A percentile compares a stretch with the other conserved stretches of the same genome.
These are phyloP conservation scores for Polyporus arcularius DNA, from an alignment of 768 basidiomycete genomes.

Conservation along the genomic window DNA sequence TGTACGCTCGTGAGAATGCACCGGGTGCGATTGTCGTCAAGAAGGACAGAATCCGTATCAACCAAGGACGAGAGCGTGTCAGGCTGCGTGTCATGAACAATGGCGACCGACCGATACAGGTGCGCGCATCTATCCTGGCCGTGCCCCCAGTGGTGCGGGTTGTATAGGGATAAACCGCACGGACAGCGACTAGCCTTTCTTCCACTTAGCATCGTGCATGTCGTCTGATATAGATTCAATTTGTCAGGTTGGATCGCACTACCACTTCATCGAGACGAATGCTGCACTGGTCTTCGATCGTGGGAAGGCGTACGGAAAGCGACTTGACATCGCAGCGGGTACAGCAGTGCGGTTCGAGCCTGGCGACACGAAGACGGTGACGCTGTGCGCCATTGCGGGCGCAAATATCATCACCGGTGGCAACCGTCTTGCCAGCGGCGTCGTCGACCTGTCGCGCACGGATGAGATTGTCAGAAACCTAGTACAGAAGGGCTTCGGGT, in stretches of 20 bases:
- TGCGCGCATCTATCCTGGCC: conserved; percentile 30
- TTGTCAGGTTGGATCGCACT: conserved; percentile 86
- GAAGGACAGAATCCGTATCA: conserved; percentile 70
- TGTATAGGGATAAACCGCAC: too few species aligned
- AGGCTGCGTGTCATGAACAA: conserved; percentile 81
- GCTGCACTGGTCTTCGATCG: conserved; percentile 81
- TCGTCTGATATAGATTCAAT: conserved; percentile 8
- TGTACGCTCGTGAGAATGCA: conserved; percentile 52
- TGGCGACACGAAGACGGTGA: conserved; percentile 83
- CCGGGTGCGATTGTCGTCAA: conserved; percentile 79
- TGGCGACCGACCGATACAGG: conserved; percentile 93
- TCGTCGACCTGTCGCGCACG: conserved; percentile 44
- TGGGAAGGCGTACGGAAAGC: conserved; percentile 72
- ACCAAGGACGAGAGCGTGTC: conserved; percentile 70
- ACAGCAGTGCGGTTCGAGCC: conserved; percentile 98
- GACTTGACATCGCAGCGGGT: conserved; percentile 91
- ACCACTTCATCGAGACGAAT: conserved; percentile 93
- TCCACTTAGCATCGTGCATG: not conserved
- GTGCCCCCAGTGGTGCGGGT: too few species aligned
- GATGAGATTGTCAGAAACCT: conserved; percentile 50
- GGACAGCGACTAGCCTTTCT: too few species aligned
- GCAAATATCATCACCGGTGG: conserved; percentile 74
- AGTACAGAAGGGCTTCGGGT: conserved; percentile 65
- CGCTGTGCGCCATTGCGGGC: conserved; percentile 79
- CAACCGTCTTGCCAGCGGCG: conserved; percentile 66